phyloP scores from a whole-genome alignment of 1,139 yeast genomes.

The Fermentozyma sake region DNA sequence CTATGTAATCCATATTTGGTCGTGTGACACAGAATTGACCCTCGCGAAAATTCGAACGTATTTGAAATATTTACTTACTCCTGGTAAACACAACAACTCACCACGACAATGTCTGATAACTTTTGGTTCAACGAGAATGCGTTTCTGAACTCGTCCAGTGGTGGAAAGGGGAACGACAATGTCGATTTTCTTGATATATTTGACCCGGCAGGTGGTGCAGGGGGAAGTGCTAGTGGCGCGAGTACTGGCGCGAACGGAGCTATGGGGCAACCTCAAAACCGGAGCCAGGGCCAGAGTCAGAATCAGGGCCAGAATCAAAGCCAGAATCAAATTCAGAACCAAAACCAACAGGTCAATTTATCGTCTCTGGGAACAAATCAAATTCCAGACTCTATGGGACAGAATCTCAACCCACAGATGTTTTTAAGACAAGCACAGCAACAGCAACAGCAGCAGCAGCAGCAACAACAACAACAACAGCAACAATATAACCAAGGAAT shows the following conservation, averaged over 20 bases:
- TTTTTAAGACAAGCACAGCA: slow-evolving; percentile 16
- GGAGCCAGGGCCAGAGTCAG: too few relatives aligned
- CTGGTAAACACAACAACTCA: background rate
- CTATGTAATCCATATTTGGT: background rate
- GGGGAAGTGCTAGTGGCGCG: slow-evolving; percentile 3
- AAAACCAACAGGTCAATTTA: too few relatives aligned
- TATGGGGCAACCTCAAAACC: too few relatives aligned
- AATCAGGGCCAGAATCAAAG: too few relatives aligned
- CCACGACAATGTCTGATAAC: slow-evolving; percentile 31
- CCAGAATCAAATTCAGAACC: too few relatives aligned
- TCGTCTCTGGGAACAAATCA: too few relatives aligned
- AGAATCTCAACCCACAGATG: slow-evolving; percentile 21
- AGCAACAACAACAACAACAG: slow-evolving; percentile 5
- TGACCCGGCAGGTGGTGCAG: slow-evolving; percentile 14
- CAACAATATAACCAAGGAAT: slow-evolving; percentile 7
- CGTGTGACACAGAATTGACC: background rate
- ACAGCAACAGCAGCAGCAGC: slow-evolving; percentile 1
- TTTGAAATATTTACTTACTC: too few relatives aligned
- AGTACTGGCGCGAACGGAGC: too few relatives aligned
- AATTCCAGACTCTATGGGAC: too few relatives aligned
- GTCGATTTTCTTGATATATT: slow-evolving; percentile 39
- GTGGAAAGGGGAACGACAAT: slow-evolving; percentile 12
- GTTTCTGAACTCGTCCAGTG: slow-evolving; percentile 19
- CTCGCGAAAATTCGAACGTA: background rate
- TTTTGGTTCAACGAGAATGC: slow-evolving; percentile 44